Conservation (phyloP, 2,329 filamentous ascomycete genomes). For the Penicillium palitans region DNA sequence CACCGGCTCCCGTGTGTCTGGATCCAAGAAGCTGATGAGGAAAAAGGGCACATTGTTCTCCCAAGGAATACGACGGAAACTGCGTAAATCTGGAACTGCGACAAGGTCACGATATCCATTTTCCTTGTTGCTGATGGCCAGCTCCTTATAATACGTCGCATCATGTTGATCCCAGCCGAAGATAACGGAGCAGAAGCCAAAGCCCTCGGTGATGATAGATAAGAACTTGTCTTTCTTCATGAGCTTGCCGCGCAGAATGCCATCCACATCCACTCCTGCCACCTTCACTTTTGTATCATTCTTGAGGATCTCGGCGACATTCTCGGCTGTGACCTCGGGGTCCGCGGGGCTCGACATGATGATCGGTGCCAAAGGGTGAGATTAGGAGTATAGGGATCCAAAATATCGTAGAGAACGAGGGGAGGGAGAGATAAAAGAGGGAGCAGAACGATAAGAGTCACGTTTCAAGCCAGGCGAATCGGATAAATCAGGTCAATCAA, state of each 20-base stretch:
- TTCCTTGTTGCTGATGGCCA: slow-evolving; percentile 83
- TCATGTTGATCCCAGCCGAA: slow-evolving; percentile 99
- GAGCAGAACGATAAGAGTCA: background rate
- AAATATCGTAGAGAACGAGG: background rate
- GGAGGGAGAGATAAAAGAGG: background rate
- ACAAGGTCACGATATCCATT: slow-evolving; percentile 88
- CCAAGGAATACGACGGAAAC: slow-evolving; percentile 85
- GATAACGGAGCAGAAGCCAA: slow-evolving; percentile 91
- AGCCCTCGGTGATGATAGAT: slow-evolving; percentile 74
- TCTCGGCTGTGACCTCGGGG: slow-evolving; percentile 55
- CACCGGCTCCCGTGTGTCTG: slow-evolving; percentile 69
- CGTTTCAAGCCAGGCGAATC: background rate
- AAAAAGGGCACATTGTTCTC: slow-evolving; percentile 85
- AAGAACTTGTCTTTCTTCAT: slow-evolving; percentile 93
- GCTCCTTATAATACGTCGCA: slow-evolving; percentile 79
- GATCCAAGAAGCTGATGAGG: slow-evolving; percentile 78
- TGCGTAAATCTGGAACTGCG: slow-evolving; percentile 74
- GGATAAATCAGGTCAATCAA: background rate
- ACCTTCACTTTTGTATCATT: slow-evolving; percentile 81
- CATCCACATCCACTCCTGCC: slow-evolving; percentile 83
- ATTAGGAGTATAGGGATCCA: background rate
- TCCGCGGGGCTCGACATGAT: slow-evolving; percentile 15
- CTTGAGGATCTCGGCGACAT: slow-evolving; percentile 66
- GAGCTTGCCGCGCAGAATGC: slow-evolving; percentile 82
- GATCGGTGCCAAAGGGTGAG: background rate